Base-by-base conservation (phyloP, 2,329 filamentous ascomycete species). In the Cadophora sp. region DNA sequence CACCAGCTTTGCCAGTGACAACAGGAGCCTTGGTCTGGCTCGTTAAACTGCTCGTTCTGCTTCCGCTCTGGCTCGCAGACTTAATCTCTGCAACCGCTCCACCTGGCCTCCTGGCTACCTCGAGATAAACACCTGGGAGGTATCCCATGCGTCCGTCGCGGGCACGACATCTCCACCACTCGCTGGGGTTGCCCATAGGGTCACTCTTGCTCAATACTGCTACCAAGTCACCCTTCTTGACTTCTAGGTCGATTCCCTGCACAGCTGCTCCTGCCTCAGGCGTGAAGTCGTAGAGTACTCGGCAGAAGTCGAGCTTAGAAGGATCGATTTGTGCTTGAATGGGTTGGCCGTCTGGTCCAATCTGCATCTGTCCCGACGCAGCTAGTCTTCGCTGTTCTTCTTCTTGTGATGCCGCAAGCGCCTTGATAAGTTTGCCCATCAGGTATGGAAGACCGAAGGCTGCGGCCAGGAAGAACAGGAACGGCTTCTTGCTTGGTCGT, bases 81-180 rank as follows among this genome's bases (percentile, higher is more conserved):
- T 78, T 76, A 50, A 77, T 78, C 64, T 76, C 72, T 11, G 74
- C 76, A 26, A 78, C 68, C 1, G 76, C 64, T 34, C 83, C 81
- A 26, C 82, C 83, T 0, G 87, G 84, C 62, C 85, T 82, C 75
- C 85, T 84, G 29, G 88, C 83, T 60, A 96, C 87, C 80, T 97
- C 93, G 31, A 99, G 86, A 77, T 97, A 99, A 1, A 94, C 94
- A 1, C 91, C 89, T 1, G 97, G 96, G 6, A 99, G 85, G 78
- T 98, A 99, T 8, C 96, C 96, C 75, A 97, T 90, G 29, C 93
- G 87, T 56, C 94, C 94, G 78, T 98, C 94, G 69, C 96, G 87
- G 16, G 95, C 92, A 65, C 96, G 88, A 81, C 97, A 99, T 73
- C 91, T 89, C 96, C 96, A 99, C 96, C 96, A 99, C 78, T 99